Conservation (phyloP, 352 stramenopile species). For the Pythium aquatile region DNA sequence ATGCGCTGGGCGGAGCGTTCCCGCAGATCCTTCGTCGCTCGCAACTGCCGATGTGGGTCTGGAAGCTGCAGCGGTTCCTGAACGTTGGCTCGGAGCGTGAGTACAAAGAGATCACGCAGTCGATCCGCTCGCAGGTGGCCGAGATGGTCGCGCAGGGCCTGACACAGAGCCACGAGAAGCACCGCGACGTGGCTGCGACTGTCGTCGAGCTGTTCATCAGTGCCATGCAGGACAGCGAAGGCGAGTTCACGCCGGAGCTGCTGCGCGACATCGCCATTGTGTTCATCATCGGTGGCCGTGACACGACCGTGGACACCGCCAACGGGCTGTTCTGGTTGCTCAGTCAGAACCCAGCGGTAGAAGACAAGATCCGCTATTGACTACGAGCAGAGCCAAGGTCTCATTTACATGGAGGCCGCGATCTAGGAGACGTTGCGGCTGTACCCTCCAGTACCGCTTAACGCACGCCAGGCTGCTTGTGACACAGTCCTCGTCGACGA, state of each 20-base stretch:
- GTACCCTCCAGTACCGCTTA: conserved; percentile 32
- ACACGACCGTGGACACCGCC: conserved; percentile 49
- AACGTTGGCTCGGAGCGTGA: conserved; percentile 11
- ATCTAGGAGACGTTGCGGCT: conserved; percentile 42
- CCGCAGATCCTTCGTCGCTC: conserved; percentile 12
- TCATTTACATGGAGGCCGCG: conserved; percentile 29
- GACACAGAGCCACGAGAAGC: neutral
- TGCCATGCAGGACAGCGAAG: conserved; percentile 15
- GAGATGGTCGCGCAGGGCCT: conserved; percentile 19
- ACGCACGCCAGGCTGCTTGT: conserved; percentile 21
- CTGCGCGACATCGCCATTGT: conserved; percentile 46
- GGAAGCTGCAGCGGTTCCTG: conserved; percentile 19
- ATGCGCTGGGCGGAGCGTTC: conserved; percentile 7
- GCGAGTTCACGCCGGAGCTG: conserved; percentile 19
- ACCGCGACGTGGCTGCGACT: conserved; percentile 9
- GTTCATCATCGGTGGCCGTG: conserved; percentile 46
- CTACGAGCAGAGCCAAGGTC: conserved; percentile 12
- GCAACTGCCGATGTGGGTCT: conserved; percentile 20
- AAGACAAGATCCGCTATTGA: conserved; percentile 26
- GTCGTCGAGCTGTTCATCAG: conserved; percentile 29
- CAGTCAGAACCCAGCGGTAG: conserved; percentile 33
- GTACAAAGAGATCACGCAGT: conserved; percentile 11
- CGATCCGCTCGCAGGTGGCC: conserved; percentile 10
- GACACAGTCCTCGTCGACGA: conserved; percentile 40
- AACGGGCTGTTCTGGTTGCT: conserved; percentile 46